These are phyloP conservation scores for Theobroma grandiflorum DNA, from an alignment of 441 rosid genomes.

Conservation along the genomic window DNA sequence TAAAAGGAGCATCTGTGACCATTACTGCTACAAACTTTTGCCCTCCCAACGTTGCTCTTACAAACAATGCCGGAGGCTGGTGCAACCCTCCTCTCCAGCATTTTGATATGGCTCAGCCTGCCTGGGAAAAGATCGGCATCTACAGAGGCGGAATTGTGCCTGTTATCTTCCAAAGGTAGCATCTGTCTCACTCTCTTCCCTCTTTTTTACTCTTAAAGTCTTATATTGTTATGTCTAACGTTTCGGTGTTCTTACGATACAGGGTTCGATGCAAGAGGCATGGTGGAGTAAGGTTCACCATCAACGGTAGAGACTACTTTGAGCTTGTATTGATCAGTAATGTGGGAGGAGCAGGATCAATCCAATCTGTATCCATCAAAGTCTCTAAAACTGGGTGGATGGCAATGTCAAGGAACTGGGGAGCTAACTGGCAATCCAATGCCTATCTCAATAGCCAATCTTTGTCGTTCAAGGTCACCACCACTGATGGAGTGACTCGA, in stretches of 20 bases:
- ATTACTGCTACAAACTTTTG: constrained; percentile 79
- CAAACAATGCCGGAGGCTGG: constrained; percentile 76
- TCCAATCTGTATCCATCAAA: constrained; percentile 58
- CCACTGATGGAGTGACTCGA: constrained; percentile 58
- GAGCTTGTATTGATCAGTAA: constrained; percentile 68
- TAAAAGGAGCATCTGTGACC: constrained; percentile 57
- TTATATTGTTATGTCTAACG: not conserved
- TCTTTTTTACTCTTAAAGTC: not conserved
- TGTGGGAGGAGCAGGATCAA: constrained; percentile 67
- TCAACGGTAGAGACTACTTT: constrained; percentile 77
- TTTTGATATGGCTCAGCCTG: constrained; percentile 82
- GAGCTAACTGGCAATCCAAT: constrained; percentile 83
- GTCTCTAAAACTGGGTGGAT: constrained; percentile 67
- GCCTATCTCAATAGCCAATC: constrained; percentile 55
- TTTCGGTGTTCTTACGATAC: constrained; percentile 9
- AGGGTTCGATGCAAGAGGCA: constrained; percentile 72
- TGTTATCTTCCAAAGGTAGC: constrained; percentile 65
- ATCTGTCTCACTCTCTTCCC: not conserved
- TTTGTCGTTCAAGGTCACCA: constrained; percentile 66
- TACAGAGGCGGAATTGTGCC: constrained; percentile 76
- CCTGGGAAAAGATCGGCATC: constrained; percentile 75
- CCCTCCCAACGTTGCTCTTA: constrained; percentile 68
- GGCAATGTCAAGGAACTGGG: constrained; percentile 82
- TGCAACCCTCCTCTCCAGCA: constrained; percentile 83
- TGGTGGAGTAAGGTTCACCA: constrained; percentile 75